Evolutionary conservation across 345 rosid genomes (phyloP).

Genomic region (Lepidium sativum): DNA sequence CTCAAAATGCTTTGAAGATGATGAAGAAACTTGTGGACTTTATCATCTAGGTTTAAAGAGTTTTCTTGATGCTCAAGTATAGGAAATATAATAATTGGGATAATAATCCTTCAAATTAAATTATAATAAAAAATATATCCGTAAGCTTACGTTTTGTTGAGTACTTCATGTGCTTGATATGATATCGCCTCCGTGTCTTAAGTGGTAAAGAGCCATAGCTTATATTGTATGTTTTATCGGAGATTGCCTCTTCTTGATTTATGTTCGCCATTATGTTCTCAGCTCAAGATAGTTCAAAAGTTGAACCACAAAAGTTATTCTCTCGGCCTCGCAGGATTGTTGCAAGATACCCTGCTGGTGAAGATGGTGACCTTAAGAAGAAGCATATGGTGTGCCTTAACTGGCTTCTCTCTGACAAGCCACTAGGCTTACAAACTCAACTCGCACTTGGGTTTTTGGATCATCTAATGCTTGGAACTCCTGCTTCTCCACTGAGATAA

Average conservation of each 20-base stretch:
- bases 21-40: conserved; percentile 28
- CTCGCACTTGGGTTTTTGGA: conserved; percentile 80
- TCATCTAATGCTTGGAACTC: conserved; percentile 89
- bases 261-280: conserved; percentile 13
- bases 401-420: conserved; percentile 83
- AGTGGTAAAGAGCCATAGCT: conserved; percentile 47
- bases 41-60: conserved; percentile 6
- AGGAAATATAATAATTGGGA: neutral
- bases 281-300: conserved; percentile 50
- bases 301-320: conserved; percentile 59
- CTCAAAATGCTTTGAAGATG: conserved; percentile 27
- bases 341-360: conserved; percentile 78
- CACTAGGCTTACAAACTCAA: conserved; percentile 76
- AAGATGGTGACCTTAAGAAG: conserved; percentile 62
- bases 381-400: conserved; percentile 92
- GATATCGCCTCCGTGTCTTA: conserved; percentile 52
- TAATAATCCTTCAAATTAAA: no score
- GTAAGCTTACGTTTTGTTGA: conserved; percentile 52
- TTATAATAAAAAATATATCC: conserved; percentile 69
- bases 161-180: neutral
- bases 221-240: neutral
- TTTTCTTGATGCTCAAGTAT: conserved; percentile 5
- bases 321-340: conserved; percentile 59
- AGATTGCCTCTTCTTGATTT: neutral
- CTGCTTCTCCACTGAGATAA: conserved; percentile 89